Evolutionary conservation across 768 basidiomycete species (phyloP).

Genomic region (Rubroboletus satanas): DNA sequence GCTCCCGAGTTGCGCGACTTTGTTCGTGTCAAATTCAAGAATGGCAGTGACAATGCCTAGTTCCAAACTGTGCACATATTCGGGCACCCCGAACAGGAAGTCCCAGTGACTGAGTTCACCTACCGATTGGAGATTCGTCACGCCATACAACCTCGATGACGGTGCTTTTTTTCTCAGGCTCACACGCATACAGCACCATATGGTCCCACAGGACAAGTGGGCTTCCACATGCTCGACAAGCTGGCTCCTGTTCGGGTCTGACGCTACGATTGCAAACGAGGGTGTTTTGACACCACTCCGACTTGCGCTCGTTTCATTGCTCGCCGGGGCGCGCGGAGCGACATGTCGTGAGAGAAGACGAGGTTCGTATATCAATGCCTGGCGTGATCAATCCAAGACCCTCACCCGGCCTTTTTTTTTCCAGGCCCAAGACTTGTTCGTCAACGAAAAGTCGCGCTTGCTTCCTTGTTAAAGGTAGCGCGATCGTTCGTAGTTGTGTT

Average conservation of each 20-base stretch:
- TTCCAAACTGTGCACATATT: constrained; percentile 69
- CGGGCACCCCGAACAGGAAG: constrained; percentile 57
- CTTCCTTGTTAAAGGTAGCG: constrained; percentile 10
- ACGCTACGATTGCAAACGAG: background rate
- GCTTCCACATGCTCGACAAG: constrained; percentile 35
- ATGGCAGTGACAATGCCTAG: constrained; percentile 54
- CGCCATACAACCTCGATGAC: no score
- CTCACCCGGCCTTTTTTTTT: background rate
- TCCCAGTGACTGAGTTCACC: constrained; percentile 79
- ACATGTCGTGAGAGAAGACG: constrained; percentile 1
- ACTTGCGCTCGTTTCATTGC: constrained; percentile 3
- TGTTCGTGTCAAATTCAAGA: constrained; percentile 79
- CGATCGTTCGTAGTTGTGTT: background rate
- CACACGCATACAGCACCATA: constrained; percentile 23
- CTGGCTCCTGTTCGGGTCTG: constrained; percentile 23
- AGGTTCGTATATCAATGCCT: constrained; percentile 2
- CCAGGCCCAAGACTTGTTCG: constrained; percentile 3
- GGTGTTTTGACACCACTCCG: background rate
- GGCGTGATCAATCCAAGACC: background rate
- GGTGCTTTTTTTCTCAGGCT: background rate
- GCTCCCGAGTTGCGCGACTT: constrained; percentile 78
- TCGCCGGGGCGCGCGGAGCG: constrained; percentile 8
- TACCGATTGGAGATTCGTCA: constrained; percentile 66
- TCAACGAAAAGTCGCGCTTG: constrained; percentile 25
- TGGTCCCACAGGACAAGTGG: constrained; percentile 39